Conservation (phyloP, 345 rosid species). For the Brassica cretica region DNA sequence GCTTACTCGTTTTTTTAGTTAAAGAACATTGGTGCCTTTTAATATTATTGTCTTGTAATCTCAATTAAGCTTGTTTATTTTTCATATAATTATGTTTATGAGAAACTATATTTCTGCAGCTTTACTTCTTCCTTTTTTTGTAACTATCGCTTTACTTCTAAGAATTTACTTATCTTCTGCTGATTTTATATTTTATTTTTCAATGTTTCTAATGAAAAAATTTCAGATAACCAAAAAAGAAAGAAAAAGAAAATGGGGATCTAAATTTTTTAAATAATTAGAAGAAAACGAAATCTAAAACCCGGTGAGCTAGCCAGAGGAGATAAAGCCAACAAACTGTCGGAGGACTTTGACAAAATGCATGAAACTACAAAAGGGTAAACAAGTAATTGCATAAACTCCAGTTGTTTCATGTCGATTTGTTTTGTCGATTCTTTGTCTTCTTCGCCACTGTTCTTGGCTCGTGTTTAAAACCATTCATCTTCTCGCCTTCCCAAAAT, state of each 20-base stretch:
- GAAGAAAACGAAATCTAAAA: conserved; percentile 3
- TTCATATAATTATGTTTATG: background rate
- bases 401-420: conserved; percentile 42
- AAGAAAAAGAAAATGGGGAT: too few relatives aligned
- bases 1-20: background rate
- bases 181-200: background rate
- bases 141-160: background rate
- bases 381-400: conserved; percentile 1
- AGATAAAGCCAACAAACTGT: conserved; percentile 33
- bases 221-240: background rate
- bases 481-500: background rate
- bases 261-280: too few relatives aligned
- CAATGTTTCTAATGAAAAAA: background rate
- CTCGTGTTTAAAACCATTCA: conserved; percentile 18
- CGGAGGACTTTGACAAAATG: conserved; percentile 38
- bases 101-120: background rate
- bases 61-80: background rate
- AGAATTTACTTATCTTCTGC: background rate
- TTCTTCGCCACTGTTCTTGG: conserved; percentile 49
- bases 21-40: background rate
- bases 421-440: conserved; percentile 45
- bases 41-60: background rate
- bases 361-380: conserved; percentile 37
- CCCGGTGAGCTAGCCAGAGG: conserved; percentile 19
- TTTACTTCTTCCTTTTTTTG: background rate